Conservation (phyloP, 768 basidiomycete genomes). For the Obba rivulosa region DNA sequence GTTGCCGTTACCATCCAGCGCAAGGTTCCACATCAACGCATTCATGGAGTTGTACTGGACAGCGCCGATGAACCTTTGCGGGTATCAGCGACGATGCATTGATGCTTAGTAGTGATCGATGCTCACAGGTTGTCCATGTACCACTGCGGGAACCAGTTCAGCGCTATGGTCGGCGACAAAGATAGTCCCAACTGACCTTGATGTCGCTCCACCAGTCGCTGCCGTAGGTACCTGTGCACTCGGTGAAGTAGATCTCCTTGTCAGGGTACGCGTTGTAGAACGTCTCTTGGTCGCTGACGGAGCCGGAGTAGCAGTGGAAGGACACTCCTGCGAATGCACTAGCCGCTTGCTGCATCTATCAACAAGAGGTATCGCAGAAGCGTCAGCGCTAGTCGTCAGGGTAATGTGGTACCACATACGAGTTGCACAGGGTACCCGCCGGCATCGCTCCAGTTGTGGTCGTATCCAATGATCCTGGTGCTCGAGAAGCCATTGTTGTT, state of each 20-base stretch:
- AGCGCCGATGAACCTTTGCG: conserved; percentile 39
- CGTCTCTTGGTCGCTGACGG: conserved; percentile 43
- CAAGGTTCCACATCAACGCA: conserved; percentile 74
- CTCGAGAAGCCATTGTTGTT: conserved; percentile 54
- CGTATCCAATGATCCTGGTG: conserved; percentile 61
- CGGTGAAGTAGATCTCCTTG: conserved; percentile 54
- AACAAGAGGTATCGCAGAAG: neutral
- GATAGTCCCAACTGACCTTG: conserved; percentile 40
- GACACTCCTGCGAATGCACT: conserved; percentile 58
- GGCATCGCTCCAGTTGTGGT: conserved; percentile 75
- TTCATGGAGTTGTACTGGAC: conserved; percentile 35
- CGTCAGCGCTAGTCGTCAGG: neutral
- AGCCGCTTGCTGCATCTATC: conserved; percentile 51
- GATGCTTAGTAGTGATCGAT: neutral
- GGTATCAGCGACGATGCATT: too few relatives aligned
- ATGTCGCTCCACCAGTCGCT: conserved; percentile 80
- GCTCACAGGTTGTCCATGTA: conserved; percentile 65
- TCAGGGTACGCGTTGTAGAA: conserved; percentile 55
- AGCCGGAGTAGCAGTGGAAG: conserved; percentile 70
- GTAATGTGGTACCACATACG: conserved; percentile 25
- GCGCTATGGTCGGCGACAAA: neutral
- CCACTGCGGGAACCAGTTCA: conserved; percentile 38
- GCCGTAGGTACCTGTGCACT: conserved; percentile 63
- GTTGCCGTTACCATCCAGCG: conserved; percentile 55
- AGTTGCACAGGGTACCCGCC: conserved; percentile 56